Evolutionary conservation across 768 basidiomycete species (phyloP).

Genomic region (Roridomyces roridus): DNA sequence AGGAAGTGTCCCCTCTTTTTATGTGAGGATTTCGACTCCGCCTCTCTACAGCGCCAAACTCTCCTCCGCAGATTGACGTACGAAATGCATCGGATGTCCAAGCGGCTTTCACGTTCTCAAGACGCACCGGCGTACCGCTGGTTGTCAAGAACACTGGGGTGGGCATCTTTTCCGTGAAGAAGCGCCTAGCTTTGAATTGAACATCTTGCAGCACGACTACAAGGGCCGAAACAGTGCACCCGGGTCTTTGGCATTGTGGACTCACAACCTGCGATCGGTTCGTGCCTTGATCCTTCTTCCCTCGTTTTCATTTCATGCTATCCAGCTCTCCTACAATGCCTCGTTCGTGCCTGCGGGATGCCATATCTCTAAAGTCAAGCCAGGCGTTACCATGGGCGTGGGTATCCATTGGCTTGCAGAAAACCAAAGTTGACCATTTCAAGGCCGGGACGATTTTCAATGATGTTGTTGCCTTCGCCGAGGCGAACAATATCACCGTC

Average conservation of each 20-base stretch:
- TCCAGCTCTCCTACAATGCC: constrained; percentile 15
- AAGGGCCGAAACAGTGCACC: constrained; percentile 32
- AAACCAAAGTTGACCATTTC: not conserved
- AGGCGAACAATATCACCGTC: constrained; percentile 28
- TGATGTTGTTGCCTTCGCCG: constrained; percentile 29
- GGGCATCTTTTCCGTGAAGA: not conserved
- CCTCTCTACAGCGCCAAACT: not conserved
- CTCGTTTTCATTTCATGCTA: not conserved
- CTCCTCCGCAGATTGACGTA: constrained; percentile 34
- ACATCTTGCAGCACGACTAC: constrained; percentile 33
- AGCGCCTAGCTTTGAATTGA: not conserved
- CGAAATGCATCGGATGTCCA: constrained; percentile 29
- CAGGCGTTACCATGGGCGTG: constrained; percentile 29
- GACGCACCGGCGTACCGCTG: constrained; percentile 28
- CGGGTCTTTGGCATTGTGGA: constrained; percentile 31
- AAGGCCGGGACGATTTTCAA: constrained; percentile 29
- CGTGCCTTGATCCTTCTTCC: not conserved
- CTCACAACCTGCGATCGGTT: constrained; percentile 17
- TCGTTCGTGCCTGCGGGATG: constrained; percentile 22
- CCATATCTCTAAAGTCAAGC: constrained; percentile 17
- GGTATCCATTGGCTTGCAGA: not conserved
- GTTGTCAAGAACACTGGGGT: constrained; percentile 40
- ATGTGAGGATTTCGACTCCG: constrained; percentile 21
- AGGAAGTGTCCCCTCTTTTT: constrained; percentile 31
- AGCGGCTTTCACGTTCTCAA: constrained; percentile 33